Evolutionary conservation across 495 filamentous ascomycete genomes (phyloP).

Genomic region (Podospora comata): DNA sequence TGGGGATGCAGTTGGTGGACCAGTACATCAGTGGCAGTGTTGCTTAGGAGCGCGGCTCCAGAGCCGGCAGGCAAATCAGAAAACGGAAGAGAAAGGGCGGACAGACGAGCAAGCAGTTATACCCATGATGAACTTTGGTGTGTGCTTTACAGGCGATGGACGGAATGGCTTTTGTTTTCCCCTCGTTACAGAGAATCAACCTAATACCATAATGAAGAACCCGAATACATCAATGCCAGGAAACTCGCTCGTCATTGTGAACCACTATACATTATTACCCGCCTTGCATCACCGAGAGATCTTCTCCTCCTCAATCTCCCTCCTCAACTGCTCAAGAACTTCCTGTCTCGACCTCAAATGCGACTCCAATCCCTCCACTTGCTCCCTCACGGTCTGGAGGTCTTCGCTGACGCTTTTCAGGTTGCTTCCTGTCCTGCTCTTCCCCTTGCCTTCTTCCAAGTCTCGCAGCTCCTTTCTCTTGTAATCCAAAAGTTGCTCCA

Average conservation of each 20-base stretch:
- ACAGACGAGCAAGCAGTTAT: background rate
- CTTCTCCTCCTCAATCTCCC: conserved; percentile 66
- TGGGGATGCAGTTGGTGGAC: conserved; percentile 34
- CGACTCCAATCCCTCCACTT: conserved; percentile 66
- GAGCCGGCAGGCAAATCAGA: background rate
- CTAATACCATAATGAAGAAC: background rate
- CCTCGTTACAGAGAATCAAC: background rate
- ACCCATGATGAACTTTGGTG: background rate
- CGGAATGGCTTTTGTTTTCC: background rate
- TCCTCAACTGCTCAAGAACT: conserved; percentile 55
- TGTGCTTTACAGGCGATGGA: background rate
- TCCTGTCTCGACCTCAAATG: conserved; percentile 59
- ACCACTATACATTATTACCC: background rate
- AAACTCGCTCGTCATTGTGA: background rate
- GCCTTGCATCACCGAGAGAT: conserved; percentile 32
- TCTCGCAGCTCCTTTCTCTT: conserved; percentile 66
- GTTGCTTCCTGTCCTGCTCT: conserved; percentile 57
- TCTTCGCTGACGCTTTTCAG: conserved; percentile 61
- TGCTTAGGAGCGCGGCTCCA: conserved; percentile 27
- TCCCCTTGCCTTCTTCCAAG: conserved; percentile 72
- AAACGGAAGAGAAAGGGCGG: background rate
- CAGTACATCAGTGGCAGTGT: conserved; percentile 40
- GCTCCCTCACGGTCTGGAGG: conserved; percentile 70
- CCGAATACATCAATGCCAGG: background rate
- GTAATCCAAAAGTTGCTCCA: conserved; percentile 83